Conservation (phyloP, 495 filamentous ascomycete species). For the Xylaria bambusicola region DNA sequence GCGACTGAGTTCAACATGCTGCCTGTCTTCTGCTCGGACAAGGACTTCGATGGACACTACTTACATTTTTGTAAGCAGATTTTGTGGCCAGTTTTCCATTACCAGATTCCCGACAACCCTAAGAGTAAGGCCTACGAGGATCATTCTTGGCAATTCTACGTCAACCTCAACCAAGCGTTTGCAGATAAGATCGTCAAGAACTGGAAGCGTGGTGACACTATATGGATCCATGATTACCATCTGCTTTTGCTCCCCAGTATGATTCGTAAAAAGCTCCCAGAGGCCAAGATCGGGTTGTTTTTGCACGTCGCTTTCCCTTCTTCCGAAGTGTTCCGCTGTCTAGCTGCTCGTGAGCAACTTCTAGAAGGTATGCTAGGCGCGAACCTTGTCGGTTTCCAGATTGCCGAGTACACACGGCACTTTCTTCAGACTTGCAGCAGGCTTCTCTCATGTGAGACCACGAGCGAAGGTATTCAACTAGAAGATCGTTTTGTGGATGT, state of each 20-base stretch:
- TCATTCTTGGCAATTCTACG: slow-evolving; percentile 93
- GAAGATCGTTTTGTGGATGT: slow-evolving; percentile 92
- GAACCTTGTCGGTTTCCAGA: slow-evolving; percentile 90
- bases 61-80: slow-evolving; percentile 91
- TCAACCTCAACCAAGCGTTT: slow-evolving; percentile 85
- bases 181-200: slow-evolving; percentile 84
- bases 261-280: slow-evolving; percentile 81
- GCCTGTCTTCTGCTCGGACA: slow-evolving; percentile 80
- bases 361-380: slow-evolving; percentile 89
- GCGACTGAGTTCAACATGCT: slow-evolving; percentile 78
- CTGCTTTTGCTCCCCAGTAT: slow-evolving; percentile 87
- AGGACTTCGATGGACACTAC: slow-evolving; percentile 90
- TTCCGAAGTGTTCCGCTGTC: slow-evolving; percentile 89
- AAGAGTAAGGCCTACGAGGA: slow-evolving; percentile 98
- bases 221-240: slow-evolving; percentile 97
- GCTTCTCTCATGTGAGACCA: slow-evolving; percentile 81
- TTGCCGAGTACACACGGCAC: slow-evolving; percentile 85
- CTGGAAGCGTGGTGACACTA: slow-evolving; percentile 86
- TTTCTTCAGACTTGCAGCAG: slow-evolving; percentile 93
- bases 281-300: slow-evolving; percentile 94
- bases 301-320: slow-evolving; percentile 93
- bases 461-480: slow-evolving; percentile 82
- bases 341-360: slow-evolving; percentile 79
- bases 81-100: slow-evolving; percentile 90
- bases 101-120: slow-evolving; percentile 93